Evolutionary conservation across 1,284 basidiomycete species (phyloP).

Genomic region (Laetiporus sulphureus): DNA sequence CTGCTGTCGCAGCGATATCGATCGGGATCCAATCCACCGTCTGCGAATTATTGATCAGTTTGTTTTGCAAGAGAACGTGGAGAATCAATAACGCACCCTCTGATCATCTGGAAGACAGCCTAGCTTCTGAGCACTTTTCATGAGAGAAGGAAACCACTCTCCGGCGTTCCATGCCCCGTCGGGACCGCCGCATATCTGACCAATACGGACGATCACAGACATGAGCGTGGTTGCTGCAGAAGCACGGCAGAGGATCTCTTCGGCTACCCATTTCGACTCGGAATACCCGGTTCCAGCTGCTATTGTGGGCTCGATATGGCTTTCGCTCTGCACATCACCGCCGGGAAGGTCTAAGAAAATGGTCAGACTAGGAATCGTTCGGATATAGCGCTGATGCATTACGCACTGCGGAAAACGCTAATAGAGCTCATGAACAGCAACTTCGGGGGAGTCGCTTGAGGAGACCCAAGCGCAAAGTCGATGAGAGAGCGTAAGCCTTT

Average conservation of each 20-base stretch:
- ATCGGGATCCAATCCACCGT: constrained; percentile 20
- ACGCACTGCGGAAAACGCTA: constrained; percentile 19
- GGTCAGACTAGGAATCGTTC: not conserved
- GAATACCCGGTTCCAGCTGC: constrained; percentile 31
- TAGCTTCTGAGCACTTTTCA: constrained; percentile 26
- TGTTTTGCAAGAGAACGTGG: not conserved
- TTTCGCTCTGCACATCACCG: constrained; percentile 6
- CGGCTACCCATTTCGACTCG: constrained; percentile 35
- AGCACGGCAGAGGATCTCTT: constrained; percentile 22
- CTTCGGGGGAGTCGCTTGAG: constrained; percentile 13
- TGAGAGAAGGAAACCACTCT: constrained; percentile 39
- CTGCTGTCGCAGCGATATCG: constrained; percentile 15
- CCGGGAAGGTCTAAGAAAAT: not conserved
- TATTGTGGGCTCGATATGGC: constrained; percentile 9
- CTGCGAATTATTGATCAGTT: constrained; percentile 3
- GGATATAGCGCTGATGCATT: not conserved
- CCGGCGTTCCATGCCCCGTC: constrained; percentile 36
- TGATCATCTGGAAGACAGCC: constrained; percentile 21
- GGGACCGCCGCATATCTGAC: constrained; percentile 34
- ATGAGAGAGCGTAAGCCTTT: constrained; percentile 13
- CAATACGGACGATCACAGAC: constrained; percentile 32
- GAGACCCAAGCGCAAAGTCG: constrained; percentile 21
- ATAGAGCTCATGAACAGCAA: constrained; percentile 29
- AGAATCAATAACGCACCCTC: constrained; percentile 10
- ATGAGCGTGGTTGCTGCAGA: constrained; percentile 17